A percentile compares a stretch with the other conserved stretches of the same genome.
These are phyloP conservation scores for Nicotiana knightiana DNA, from an alignment of 257 asterid genomes.

Conservation along the genomic window DNA sequence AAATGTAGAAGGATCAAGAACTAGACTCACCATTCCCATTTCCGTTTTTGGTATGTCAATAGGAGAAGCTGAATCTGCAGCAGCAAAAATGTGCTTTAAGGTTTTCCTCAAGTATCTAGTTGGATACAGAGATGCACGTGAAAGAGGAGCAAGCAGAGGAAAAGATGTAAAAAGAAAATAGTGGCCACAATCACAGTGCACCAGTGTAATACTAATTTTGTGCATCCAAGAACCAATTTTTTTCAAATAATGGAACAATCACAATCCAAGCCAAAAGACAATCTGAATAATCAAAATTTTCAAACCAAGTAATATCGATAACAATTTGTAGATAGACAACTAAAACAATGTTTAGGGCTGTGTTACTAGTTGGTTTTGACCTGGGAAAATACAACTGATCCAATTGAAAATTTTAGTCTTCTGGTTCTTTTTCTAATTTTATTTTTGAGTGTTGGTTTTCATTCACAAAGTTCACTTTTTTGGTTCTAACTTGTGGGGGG, in stretches of 20 bases:
- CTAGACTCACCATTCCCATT: not conserved
- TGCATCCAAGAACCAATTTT: not conserved
- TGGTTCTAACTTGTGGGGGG: not conserved
- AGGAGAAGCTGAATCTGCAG: not conserved
- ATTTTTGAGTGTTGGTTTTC: not conserved
- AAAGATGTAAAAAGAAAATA: not conserved
- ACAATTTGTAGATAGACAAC: not conserved
- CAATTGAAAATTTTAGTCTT: not conserved
- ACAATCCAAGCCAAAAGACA: not conserved
- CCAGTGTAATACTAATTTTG: not conserved
- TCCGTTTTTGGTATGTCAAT: not conserved
- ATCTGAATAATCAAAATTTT: not conserved
- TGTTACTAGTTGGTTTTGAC: not conserved
- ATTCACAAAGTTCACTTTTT: not conserved
- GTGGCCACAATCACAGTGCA: not conserved
- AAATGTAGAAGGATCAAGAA: constrained; percentile 8
- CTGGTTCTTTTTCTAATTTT: not conserved
- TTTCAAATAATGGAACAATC: not conserved
- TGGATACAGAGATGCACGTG: not conserved
- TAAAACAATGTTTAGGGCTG: not conserved
- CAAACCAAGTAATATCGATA: not conserved
- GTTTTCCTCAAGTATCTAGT: not conserved
- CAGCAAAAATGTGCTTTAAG: not conserved
- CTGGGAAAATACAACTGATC: not conserved
- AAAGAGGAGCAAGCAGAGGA: not conserved